Evolutionary conservation across 2,329 filamentous ascomycete species (phyloP), one percentile per base, ranked within the genome.

Genomic region (Teratosphaeriaceae sp.): DNA sequence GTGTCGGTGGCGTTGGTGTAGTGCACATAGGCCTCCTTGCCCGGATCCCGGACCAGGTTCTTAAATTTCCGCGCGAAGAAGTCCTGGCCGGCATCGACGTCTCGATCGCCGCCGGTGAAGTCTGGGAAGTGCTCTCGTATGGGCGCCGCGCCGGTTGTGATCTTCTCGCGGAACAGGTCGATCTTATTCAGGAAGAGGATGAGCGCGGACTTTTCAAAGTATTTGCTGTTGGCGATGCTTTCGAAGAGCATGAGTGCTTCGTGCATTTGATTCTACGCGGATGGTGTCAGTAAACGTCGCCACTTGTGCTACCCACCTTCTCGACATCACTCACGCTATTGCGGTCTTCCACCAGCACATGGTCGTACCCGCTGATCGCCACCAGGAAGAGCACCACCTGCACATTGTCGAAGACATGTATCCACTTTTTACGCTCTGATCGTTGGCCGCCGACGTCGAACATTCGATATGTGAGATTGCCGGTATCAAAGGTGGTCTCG

Each of bases 341-440:
- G 66, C 94, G 89, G 64, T 97, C 90, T 69, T 97, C 90, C 3
- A 96, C 88, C 38, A 97, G 71, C 59, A 89, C 94, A 65, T 97
- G 92, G 62, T 97, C 90, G 65, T 96, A 97, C 46, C 90, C 90
- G 51, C 88, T 95, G 56, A 97, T 89, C 37, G 90, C 89, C 40
- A 95, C 90, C 53, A 97, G 77, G 69, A 97, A 97, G 30, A 97
- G 73, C 42, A 97, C 74, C 54, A 87, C 89, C 60, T 92, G 88
- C 49, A 95, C 88, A 52, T 92, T 92, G 64, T 95, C 88, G 62
- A 95, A 95, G 62, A 88, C 92, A 65, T 95, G 88, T 50, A 95
- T 94, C 88, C 88, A 95, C 73, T 95, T 95, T 76, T 94, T 94
- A 49, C 88, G 84, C 67, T 95, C 88, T 21, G 88, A 94, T 56